phyloP scores from a whole-genome alignment of 805 yeast genomes.

The Zygosaccharomyces pseudorouxii region DNA sequence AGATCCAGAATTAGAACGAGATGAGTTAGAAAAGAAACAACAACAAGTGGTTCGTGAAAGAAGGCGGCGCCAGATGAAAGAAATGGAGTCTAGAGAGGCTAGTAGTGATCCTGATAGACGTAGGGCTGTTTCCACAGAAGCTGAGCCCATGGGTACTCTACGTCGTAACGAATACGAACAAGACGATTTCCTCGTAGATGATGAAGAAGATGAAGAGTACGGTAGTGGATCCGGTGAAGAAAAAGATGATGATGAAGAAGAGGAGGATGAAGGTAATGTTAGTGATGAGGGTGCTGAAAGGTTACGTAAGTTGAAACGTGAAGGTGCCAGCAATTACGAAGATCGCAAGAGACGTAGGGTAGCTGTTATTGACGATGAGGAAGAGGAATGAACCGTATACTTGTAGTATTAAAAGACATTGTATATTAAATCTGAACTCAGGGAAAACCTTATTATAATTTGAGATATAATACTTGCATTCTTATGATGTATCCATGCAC shows the following conservation, averaged over 20 bases:
- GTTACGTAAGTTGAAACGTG: constrained; percentile 49
- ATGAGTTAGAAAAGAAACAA: constrained; percentile 62
- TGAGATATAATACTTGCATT: not conserved
- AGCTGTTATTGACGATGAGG: constrained; percentile 32
- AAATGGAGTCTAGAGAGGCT: constrained; percentile 54
- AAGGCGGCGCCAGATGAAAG: constrained; percentile 53
- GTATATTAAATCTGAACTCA: not conserved
- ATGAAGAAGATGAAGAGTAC: constrained; percentile 34
- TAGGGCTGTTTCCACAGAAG: constrained; percentile 5
- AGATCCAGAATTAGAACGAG: constrained; percentile 69
- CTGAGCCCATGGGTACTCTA: constrained; percentile 11
- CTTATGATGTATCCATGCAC: not conserved
- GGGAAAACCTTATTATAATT: not conserved
- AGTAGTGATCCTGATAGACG: constrained; percentile 16
- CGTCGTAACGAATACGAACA: constrained; percentile 33
- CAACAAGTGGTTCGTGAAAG: constrained; percentile 61
- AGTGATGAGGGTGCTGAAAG: constrained; percentile 52
- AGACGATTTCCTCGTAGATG: constrained; percentile 35
- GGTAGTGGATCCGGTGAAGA: constrained; percentile 30
- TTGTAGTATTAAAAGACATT: not conserved
- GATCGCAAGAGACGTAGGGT: constrained; percentile 31
- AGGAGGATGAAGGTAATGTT: constrained; percentile 44
- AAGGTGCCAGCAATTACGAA: constrained; percentile 50
- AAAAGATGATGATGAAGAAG: constrained; percentile 42
- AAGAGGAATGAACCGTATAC: constrained; percentile 35